These are phyloP conservation scores for Pseudogymnoascus sp. DNA, from an alignment of 2,329 filamentous ascomycete species.

Conservation along the genomic window DNA sequence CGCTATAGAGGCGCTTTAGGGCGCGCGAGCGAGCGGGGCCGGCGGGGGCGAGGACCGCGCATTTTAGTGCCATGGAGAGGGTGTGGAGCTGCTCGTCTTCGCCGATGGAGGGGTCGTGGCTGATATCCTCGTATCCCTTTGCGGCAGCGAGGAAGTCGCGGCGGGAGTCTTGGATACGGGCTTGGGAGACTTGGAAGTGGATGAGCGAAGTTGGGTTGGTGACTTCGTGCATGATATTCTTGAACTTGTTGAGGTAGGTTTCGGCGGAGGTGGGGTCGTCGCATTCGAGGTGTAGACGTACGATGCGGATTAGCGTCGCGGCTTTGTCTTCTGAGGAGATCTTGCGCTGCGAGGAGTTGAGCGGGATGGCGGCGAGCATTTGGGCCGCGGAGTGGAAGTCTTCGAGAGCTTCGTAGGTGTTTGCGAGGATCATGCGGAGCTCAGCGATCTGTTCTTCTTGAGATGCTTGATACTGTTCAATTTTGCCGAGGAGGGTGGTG, in stretches of 20 bases:
- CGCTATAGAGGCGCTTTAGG: constrained; percentile 83
- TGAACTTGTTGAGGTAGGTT: constrained; percentile 87
- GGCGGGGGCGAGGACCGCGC: constrained; percentile 85
- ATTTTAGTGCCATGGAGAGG: constrained; percentile 80
- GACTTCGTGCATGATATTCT: constrained; percentile 80
- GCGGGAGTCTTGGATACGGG: constrained; percentile 86
- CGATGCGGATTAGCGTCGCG: constrained; percentile 85
- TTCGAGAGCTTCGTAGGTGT: constrained; percentile 75
- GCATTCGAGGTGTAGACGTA: constrained; percentile 87
- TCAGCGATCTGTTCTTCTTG: constrained; percentile 78
- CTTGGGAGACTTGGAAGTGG: constrained; percentile 86
- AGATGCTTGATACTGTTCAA: constrained; percentile 55
- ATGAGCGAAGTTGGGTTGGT: constrained; percentile 67
- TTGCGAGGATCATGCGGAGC: constrained; percentile 73
- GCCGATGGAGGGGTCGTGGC: constrained; percentile 68
- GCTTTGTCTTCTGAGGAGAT: constrained; percentile 79
- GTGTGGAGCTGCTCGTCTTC: constrained; percentile 78
- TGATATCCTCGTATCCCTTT: constrained; percentile 82
- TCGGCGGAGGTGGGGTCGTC: constrained; percentile 84
- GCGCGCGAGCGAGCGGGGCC: constrained; percentile 76
- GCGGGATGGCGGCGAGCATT: constrained; percentile 72
- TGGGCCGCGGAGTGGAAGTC: constrained; percentile 75
- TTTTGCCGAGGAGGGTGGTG: constrained; percentile 55
- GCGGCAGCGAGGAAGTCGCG: constrained; percentile 84
- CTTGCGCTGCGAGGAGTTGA: constrained; percentile 82